Evolutionary conservation across 2,329 filamentous ascomycete species (phyloP), one percentile per base, ranked within the genome.

Genomic region (Trichoderma atrobrunneum): DNA sequence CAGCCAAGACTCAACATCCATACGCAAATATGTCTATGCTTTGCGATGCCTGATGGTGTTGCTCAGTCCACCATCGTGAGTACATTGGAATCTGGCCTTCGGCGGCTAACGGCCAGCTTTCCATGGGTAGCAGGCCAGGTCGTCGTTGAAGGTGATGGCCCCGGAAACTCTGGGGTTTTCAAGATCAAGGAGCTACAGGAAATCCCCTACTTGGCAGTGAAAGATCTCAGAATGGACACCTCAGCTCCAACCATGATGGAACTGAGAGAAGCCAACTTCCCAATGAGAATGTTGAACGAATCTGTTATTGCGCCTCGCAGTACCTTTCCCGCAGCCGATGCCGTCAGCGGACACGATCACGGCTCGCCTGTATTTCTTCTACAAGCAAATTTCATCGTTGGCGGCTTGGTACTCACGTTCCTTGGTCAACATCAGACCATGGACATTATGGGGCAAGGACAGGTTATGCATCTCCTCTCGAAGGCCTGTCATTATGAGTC

Each of bases 381-480:
- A 34, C 59, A 61, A 3, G 59, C 59, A 24, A 61, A 36, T 10
- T 14, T 61, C 32, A 26, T 61, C 3, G 30, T 8, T 2, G 59
- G 59, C 7, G 59, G 59, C n/a, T 36, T 61, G n/a, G 59, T 61
- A 10, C n/a, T 61, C 30, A 61, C 59, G 12, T 61, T 61, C 30
- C 32, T 61, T 1, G 59, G 59, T 7, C 59, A 61, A 7, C 59
- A 61, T 2, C 59, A 61, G 6, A 61, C n/a, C n/a, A 61, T 61
- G 59, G 59, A 61, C n/a, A 36, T 34, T 7, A 18, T 61, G n/a
- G 32, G 59, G 30, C 59, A 61, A 16, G 59, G 30, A 10, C 59
- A 61, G n/a, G 16, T 61, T 21, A 61, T 61, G n/a, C n/a, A 16
- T 39, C 30, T 61, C 30, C 30, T 61, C n/a, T 61, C 59, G 0